Conservation (phyloP, 2,329 filamentous ascomycete genomes). For the Arthrobotrys sinensis region DNA sequence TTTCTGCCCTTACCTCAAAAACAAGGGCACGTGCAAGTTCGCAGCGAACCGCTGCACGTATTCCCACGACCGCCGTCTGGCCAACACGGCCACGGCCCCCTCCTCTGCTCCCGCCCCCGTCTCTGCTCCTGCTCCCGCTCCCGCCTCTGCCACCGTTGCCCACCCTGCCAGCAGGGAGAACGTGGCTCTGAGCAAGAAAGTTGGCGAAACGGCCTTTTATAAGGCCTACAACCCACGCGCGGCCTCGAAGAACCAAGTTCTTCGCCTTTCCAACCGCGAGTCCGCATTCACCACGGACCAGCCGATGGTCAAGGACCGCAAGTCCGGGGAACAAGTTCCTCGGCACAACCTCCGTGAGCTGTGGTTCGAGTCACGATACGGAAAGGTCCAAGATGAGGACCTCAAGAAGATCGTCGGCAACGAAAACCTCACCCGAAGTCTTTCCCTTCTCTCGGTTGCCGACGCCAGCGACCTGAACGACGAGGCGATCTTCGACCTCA, state of each 20-base stretch:
- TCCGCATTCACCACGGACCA: conserved; percentile 2
- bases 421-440: neutral
- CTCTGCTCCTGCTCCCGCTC: neutral
- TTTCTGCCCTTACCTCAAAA: conserved; percentile 40
- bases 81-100: too few species aligned
- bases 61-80: conserved; percentile 7
- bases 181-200: too few species aligned
- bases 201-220: too few species aligned
- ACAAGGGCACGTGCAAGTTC: conserved; percentile 35
- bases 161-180: too few species aligned
- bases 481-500: conserved; percentile 29
- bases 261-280: conserved; percentile 3
- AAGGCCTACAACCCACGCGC: neutral
- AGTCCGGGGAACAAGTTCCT: neutral
- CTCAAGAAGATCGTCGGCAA: conserved; percentile 3
- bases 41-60: conserved; percentile 20
- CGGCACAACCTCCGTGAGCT: conserved; percentile 20
- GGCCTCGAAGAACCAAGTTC: conserved; percentile 5
- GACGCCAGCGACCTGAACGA: conserved; percentile 24
- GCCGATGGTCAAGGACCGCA: neutral
- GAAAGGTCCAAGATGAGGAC: conserved; percentile 13
- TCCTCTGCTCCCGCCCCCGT: too few species aligned
- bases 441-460: conserved; percentile 15
- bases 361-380: conserved; percentile 31
- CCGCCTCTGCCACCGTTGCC: too few species aligned